Base-by-base conservation (phyloP, 164 flowering plant genomes). In the Santalum album region DNA sequence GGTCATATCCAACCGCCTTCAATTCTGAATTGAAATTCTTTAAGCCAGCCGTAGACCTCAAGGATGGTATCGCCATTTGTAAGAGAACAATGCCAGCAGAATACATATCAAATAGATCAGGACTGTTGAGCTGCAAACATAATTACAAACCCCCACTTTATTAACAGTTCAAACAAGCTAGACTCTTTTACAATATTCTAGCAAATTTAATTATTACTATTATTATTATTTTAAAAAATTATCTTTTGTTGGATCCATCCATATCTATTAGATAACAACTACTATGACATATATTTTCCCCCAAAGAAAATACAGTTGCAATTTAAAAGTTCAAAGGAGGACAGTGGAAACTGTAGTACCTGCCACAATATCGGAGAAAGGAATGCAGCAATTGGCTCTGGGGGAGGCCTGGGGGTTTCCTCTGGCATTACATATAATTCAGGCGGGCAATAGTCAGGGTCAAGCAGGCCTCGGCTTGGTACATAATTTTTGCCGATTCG, bases 91-190 rank as follows among this genome's bases (percentile, higher is more conserved):
- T 79, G 25, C 96, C 96, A 45, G 85, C 87, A 58, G 99, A 92
- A 62, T 92, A 92, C 95, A 78, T 87, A 54, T 92, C 99, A 61
- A 92, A 92, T 20, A 92, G 82, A 72, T 92, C 99, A 35, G 99
- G 99, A 68, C 91, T 78, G 67, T 92, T 92, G 36, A 92, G 78
- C 99, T 92, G 91, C 77, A 76, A 52, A 22, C 54, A 62, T 16
- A 51, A 61, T 35, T 20, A 58, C 19, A 29, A 29, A 29, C 34
- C 34, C 34, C 34, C 34, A 9, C 34, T 29, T 29, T 29, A 29
- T 4, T 10, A 40, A 38, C 32, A 44, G 6, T 46, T 19, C 25
- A 46, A 20, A 39, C 12, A 17, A n/a, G n/a, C n/a, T n/a, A 43
- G 16, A 19, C 2, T 24, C 32, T 16, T 22, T 24, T 9, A 34